Evolutionary conservation across 106 monocot species (phyloP).

Genomic region (Ottelia alismoides): DNA sequence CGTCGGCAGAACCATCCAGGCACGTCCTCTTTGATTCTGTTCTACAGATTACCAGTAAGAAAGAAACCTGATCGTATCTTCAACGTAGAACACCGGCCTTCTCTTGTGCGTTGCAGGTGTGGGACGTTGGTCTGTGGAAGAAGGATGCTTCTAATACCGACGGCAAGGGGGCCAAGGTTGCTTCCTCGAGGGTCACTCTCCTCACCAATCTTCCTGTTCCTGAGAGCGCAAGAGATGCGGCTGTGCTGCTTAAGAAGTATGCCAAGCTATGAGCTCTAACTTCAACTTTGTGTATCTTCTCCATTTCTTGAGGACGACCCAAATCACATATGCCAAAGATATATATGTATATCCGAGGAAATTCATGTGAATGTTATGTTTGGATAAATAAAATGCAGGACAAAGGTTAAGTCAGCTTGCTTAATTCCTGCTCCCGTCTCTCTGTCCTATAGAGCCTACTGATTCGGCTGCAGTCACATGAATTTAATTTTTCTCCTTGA

Average conservation of each 20-base stretch:
- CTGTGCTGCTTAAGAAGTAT: constrained; percentile 8
- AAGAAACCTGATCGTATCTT: background rate
- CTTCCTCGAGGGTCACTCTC: constrained; percentile 23
- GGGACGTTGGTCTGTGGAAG: constrained; percentile 19
- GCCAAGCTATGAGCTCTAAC: constrained; percentile 21
- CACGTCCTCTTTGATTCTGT: background rate
- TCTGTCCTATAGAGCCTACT: too few species aligned
- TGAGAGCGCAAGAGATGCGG: constrained; percentile 7
- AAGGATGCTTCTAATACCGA: background rate
- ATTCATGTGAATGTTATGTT: too few species aligned
- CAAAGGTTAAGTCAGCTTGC: too few species aligned
- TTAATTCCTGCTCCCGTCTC: too few species aligned
- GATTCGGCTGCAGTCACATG: too few species aligned
- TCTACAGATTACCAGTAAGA: background rate
- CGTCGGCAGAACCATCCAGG: constrained; percentile 59
- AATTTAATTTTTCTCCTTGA: too few species aligned
- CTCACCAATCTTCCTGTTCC: constrained; percentile 16
- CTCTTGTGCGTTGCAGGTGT: constrained; percentile 3
- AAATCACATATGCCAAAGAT: too few species aligned
- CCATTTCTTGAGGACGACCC: too few species aligned
- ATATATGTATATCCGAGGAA: too few species aligned
- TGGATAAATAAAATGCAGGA: too few species aligned
- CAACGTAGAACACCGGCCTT: background rate
- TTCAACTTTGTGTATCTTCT: too few species aligned
- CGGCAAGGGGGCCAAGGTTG: constrained; percentile 4